Base-by-base conservation (phyloP, 805 yeast genomes). In the Kazachstania kunashirensis region DNA sequence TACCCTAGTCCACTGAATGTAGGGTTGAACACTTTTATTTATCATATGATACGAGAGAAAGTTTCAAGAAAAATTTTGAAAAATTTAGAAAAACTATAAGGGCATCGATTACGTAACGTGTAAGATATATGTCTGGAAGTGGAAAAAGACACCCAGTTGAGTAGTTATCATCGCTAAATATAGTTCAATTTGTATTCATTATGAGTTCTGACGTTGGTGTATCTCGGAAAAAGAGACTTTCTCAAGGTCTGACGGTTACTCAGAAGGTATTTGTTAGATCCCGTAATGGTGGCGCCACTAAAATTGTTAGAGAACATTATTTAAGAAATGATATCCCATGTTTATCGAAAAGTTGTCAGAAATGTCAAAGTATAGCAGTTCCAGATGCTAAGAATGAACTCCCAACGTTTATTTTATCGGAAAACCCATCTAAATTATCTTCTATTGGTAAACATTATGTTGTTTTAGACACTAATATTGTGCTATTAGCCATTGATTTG, bases 251-350 rank as follows among this genome's bases (percentile, higher is more conserved):
- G 17, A 67, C 81, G 3, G 92, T 81, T 23, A 79, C 92, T 0
- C 83, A 81, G 33, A 89, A 89, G 59, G 95, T 92, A 12, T 89
- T 83, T 63, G 95, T 92, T 39, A 67, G 96, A 49, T 84, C 96
- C 2, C 71, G 92, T 50, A 77, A 81, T 44, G 97, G 97, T 8
- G 79, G 79, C 31, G 96, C 96, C 5, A 71, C 86, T 24, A 48
- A 92, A 57, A 73, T 92, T 19, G 95, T 89, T 8, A 71, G 96
- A 46, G 99, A 92, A 55, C 98, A 89, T 59, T 92, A 92, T 55
- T 65, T 92, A 39, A 72, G 98, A 58, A 75, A 74, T 37, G 99
- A 92, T 60, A 85, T 92, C 34, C 95, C 96, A 14, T 92, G 98
- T 60, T 76, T 79, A 36, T 84, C 95, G 2, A 67, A 64, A 44